Base-by-base conservation (phyloP, 306 rosid genomes). In the Cajanus cajan region DNA sequence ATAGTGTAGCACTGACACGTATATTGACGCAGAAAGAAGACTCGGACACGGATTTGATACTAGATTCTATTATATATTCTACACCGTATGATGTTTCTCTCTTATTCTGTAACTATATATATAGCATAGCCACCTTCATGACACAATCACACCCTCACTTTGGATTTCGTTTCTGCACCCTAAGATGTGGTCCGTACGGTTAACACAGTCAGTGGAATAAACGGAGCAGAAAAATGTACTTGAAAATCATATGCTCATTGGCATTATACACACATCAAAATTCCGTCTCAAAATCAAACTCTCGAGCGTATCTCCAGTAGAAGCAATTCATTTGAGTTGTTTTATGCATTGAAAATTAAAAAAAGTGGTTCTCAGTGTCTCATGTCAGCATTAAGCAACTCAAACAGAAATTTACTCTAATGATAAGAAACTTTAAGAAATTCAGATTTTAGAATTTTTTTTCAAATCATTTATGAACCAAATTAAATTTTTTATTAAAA, bases 31-130 rank as follows among this genome's bases (percentile, higher is more conserved):
- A 63, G 80, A 44, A 52, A 12, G 36, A 55, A 11, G 18, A 66
- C 50, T 48, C 33, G 19, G 44, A 72, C 78, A 85, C 64, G 83
- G 16, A 51, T 85, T 81, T 48, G 82, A 76, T 80, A 68, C 77
- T 48, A 48, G 76, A 72, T 80, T 76, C 50, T 44, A 5, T 3
- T 28, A 44, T 74, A 16, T 44, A 5, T 3, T 28, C 52, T 74
- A 16, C 8, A 41, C 16, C 18, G 14, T 8, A 54, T 28, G 3
- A 28, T 28, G 3, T 21, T 54, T 68, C 0, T 25, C 24, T 5
- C 25, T 24, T 41, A 77, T 18, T 34, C 41, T 24, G 37, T 13
- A 43, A 44, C 13, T 13, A 21, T n/a, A n/a, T n/a, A n/a, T n/a
- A n/a, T n/a, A n/a, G n/a, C n/a, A n/a, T 25, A 13, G 21, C 62